A percentile compares a stretch with the other conserved stretches of the same genome.
Evolutionary conservation across 1,139 yeast species (phyloP).

Genomic region (Lodderomyces theae): DNA sequence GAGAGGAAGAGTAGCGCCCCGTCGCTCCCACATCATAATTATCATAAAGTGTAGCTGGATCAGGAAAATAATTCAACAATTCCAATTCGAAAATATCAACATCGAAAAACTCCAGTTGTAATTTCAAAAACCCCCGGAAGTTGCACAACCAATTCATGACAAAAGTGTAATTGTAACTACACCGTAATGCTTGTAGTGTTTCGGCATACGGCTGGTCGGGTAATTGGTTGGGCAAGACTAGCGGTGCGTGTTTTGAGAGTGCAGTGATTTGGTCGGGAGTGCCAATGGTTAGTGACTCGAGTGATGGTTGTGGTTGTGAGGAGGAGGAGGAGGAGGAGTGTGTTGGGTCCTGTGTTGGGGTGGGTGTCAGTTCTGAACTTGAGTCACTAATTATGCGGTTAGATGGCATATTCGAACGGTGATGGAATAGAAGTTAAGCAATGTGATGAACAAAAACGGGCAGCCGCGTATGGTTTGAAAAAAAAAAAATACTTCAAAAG

Average conservation of each 20-base stretch:
- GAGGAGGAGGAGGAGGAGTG: background rate
- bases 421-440: background rate
- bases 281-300: constrained; percentile 4
- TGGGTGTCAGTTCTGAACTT: background rate
- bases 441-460: too few relatives aligned
- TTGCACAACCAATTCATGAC: constrained; percentile 52
- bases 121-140: constrained; percentile 41
- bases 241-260: constrained; percentile 29
- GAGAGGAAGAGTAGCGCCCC: too few relatives aligned
- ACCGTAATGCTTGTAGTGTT: constrained; percentile 19
- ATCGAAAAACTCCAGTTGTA: constrained; percentile 50
- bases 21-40: background rate
- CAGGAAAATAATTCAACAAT: constrained; percentile 31
- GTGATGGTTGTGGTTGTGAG: background rate
- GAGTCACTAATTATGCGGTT: background rate
- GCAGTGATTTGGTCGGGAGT: constrained; percentile 4
- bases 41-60: constrained; percentile 32
- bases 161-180: constrained; percentile 37
- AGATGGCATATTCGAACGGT: background rate
- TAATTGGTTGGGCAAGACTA: constrained; percentile 25
- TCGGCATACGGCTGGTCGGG: constrained; percentile 9
- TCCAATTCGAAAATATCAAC: constrained; percentile 56
- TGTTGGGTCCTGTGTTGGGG: too few relatives aligned
- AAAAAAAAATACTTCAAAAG: too few relatives aligned
- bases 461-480: constrained; percentile 1